Base-by-base conservation (phyloP, 2,329 filamentous ascomycete genomes). In the Dactylellina sp. region DNA sequence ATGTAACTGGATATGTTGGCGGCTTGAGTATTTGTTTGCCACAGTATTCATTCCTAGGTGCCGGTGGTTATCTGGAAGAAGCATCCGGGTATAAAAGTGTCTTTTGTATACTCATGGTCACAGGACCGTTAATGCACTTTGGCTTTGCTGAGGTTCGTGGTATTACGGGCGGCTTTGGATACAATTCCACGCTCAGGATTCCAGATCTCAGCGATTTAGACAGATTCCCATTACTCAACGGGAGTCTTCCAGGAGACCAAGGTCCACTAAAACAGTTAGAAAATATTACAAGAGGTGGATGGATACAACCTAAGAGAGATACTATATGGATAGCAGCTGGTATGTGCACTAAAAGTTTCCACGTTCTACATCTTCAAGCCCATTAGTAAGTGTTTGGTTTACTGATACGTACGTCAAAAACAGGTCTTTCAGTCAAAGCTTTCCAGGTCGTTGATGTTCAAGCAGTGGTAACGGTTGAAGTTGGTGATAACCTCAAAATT, bases 131-230 rank as follows among this genome's bases (percentile, higher is more conserved):
- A 1, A 57, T 83, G 6, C 77, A 77, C 0, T 72, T 84, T 3
- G 80, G 78, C 9, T 83, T 82, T 63, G 82, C 81, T 0, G 78
- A 77, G 1, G 79, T 84, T 18, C 66, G 70, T 0, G 81, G 80
- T 0, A 57, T 84, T 1, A 77, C 72, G 0, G 79, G 78, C 16
- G 83, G 82, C 0, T 82, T 84, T 52, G 83, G 83, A 0, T 83
- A 82, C 75, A 84, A 84, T 42, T 78, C 71, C 4, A 64, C 59
- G 1, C 53, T 84, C 0, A 75, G 75, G 1, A 28, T 79, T 0
- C 83, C 83, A 3, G 76, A 76, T 0, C 60, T 78, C 2, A 50
- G 70, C 6, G 40, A 80, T 1, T 61, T 83, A 0, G 2, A 44
- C 0, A 12, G 65, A 1, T 83, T 82, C 68, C 81, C 82, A 0